Evolutionary conservation across 306 rosid species (phyloP).

Genomic region (Chamaecrista fasciculata): DNA sequence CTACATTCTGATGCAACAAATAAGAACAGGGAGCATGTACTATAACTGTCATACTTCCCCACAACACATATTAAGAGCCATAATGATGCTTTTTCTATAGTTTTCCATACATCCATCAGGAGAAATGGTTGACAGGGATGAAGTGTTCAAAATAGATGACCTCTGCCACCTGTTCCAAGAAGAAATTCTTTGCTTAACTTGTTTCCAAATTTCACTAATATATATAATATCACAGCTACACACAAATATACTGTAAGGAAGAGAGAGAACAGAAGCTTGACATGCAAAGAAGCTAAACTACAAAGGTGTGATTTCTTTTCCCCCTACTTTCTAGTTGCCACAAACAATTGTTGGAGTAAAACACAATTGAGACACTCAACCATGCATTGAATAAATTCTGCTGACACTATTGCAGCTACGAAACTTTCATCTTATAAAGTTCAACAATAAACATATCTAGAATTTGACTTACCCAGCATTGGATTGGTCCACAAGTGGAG

Average conservation of each 20-base stretch:
- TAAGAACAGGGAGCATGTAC: not conserved
- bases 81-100: not conserved
- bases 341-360: not conserved
- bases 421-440: not conserved
- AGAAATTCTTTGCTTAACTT: not conserved
- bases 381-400: not conserved
- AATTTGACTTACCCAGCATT: constrained; percentile 22
- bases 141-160: not conserved
- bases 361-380: not conserved
- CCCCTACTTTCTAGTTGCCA: not conserved
- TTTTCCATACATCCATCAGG: not conserved
- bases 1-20: not conserved
- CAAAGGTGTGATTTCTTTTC: not conserved
- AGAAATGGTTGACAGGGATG: not conserved
- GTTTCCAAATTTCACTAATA: constrained; percentile 8
- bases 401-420: not conserved
- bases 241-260: not conserved
- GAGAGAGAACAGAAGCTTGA: not conserved
- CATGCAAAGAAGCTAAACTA: not conserved
- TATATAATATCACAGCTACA: not conserved
- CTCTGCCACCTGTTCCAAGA: constrained; percentile 25
- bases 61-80: not conserved
- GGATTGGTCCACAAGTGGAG: constrained; percentile 33
- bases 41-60: not conserved
- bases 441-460: not conserved